phyloP scores from a whole-genome alignment of 352 stramenopile genomes.

The Phytopythium boreale region DNA sequence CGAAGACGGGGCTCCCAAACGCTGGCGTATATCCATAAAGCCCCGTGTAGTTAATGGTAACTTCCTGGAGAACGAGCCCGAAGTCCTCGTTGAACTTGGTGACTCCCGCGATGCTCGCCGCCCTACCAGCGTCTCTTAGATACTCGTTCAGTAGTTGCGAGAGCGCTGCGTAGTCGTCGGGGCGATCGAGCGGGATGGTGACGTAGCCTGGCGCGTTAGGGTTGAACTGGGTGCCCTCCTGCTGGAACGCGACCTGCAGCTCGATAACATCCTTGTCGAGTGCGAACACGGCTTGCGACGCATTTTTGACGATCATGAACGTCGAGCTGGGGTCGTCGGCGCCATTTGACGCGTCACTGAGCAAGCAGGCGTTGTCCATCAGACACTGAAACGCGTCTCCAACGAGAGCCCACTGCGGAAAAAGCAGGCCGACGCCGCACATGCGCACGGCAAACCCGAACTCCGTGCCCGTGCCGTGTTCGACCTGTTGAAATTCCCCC shows the following conservation, averaged over 20 bases:
- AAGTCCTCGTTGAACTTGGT: conserved; percentile 3
- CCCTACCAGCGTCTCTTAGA: not conserved
- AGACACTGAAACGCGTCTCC: conserved; percentile 6
- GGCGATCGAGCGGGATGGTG: not conserved
- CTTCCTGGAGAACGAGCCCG: conserved; percentile 1
- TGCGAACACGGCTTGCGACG: not conserved
- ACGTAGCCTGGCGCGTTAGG: not conserved
- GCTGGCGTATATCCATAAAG: not conserved
- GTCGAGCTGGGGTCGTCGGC: not conserved
- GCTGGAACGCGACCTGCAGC: not conserved
- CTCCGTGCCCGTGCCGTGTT: not conserved
- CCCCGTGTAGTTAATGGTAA: conserved; percentile 3
- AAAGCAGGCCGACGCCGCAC: not conserved
- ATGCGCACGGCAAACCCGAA: not conserved
- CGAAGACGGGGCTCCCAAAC: not conserved
- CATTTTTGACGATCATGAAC: not conserved
- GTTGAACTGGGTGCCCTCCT: not conserved
- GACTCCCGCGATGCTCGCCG: not conserved
- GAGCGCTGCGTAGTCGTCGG: not conserved
- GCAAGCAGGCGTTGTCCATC: conserved; percentile 11
- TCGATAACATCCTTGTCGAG: conserved; percentile 1
- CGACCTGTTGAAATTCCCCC: not conserved
- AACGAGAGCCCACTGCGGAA: not conserved
- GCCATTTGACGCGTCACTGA: conserved; percentile 1
- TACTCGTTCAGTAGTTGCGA: conserved; percentile 3